Evolutionary conservation across 2,329 filamentous ascomycete species (phyloP).

Genomic region (Tolypocladium amazonense): DNA sequence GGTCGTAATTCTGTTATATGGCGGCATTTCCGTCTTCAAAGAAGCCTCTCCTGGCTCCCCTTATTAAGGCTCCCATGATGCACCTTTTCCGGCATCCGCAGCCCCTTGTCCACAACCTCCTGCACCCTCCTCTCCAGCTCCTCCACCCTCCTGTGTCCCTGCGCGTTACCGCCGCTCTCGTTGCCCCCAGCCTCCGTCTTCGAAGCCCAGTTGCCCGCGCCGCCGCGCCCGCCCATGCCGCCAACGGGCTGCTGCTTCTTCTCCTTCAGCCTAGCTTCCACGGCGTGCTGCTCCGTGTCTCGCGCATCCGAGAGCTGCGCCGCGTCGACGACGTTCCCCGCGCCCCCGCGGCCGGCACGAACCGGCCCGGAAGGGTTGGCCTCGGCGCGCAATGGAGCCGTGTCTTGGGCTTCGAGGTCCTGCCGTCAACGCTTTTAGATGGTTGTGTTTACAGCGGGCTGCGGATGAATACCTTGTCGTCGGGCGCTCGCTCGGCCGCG

Average conservation of each 20-base stretch:
- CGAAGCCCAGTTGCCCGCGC: constrained; percentile 44
- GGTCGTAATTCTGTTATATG: neutral
- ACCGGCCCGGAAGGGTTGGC: neutral
- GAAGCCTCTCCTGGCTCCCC: neutral
- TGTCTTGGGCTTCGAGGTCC: neutral
- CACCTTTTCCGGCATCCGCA: constrained; percentile 34
- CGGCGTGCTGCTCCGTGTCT: constrained; percentile 23
- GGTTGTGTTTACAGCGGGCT: neutral
- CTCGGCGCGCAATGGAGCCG: neutral
- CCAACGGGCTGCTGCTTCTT: constrained; percentile 6
- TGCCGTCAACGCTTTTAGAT: neutral
- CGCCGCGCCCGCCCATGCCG: constrained; percentile 35
- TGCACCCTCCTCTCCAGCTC: constrained; percentile 31
- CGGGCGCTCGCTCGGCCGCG: constrained; percentile 22
- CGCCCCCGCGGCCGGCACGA: constrained; percentile 29
- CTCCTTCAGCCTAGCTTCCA: constrained; percentile 18
- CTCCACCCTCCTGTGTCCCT: constrained; percentile 19
- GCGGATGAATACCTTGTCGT: neutral
- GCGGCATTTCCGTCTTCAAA: neutral
- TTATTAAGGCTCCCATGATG: constrained; percentile 21
- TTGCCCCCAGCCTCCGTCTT: constrained; percentile 11
- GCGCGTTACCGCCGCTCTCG: constrained; percentile 7
- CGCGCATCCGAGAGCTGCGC: constrained; percentile 17
- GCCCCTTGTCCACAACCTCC: constrained; percentile 35
- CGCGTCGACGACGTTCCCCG: constrained; percentile 44